Base-by-base conservation (phyloP, 495 filamentous ascomycete species). In the Patellaria atrata region DNA sequence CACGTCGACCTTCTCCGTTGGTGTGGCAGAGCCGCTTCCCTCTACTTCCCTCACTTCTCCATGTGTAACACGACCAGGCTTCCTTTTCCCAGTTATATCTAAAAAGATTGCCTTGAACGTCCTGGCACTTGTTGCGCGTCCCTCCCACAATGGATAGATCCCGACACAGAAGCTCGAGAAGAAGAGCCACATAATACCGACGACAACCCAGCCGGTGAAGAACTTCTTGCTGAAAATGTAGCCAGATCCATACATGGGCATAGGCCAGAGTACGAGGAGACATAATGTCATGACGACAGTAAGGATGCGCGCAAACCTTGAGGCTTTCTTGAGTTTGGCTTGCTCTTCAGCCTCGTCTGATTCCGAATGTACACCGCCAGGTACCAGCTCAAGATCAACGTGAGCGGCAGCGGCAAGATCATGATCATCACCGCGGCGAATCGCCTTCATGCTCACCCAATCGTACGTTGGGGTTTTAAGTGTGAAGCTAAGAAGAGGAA, bases 171-270 rank as follows among this genome's bases (percentile, higher is more conserved):
- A 63, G 5, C 74, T 58, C 0, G 74, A 79, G 49, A 65, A 72
- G 52, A 93, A 91, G 44, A 94, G 65, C 86, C 85, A 94, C 18
- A 86, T 54, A 30, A 94, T 79, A 0, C 82, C 85, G 2, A 94
- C 78, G 10, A 68, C 61, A 12, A 92, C 73, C 85, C 85, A 94
- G 22, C 86, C 85, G 2, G 83, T 86, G 60, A 93, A 94, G 64
- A 94, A 94, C 28, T 68, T 67, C 61, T 83, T 85, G 53, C 72
- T 79, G 61, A 94, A 94, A 23, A 94, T 68, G 50, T 96, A 96
- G 14, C 70, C 71, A 5, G 65, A 64, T 5, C 83, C 87, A 51
- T 91, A 96, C 73, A 96, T 73, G 1, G 87, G 87, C 65, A 94
- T 89, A 6, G 87, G 87, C 87, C 87, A 96, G 30, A 94, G 68